Conservation (phyloP, 345 rosid species). For the Corchorus olitorius region DNA sequence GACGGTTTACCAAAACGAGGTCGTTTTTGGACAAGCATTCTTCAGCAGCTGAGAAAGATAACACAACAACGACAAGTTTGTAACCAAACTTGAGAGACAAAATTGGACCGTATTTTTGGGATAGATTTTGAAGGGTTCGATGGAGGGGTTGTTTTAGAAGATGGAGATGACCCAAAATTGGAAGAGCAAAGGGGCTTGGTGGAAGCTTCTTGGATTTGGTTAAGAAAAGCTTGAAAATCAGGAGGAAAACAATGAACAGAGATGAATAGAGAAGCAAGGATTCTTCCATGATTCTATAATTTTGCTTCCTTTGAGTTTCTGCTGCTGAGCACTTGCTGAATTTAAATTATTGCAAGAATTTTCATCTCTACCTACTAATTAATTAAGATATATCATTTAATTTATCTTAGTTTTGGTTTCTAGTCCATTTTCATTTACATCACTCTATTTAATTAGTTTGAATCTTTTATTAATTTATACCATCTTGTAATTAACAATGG, state of each 20-base stretch:
- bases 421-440: no score
- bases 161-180: conserved; percentile 12
- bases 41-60: conserved; percentile 35
- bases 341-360: not conserved
- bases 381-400: no score
- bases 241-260: not conserved
- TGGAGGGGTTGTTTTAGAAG: not conserved
- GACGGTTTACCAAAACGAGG: conserved; percentile 46
- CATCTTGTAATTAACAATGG: no score
- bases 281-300: not conserved
- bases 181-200: conserved; percentile 8
- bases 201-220: conserved; percentile 7
- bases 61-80: conserved; percentile 31
- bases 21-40: conserved; percentile 61
- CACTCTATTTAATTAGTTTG: no score
- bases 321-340: not conserved
- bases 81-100: conserved; percentile 44
- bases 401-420: no score
- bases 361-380: no score
- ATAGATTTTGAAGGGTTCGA: conserved; percentile 19
- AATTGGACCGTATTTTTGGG: conserved; percentile 43
- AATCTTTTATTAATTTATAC: no score
- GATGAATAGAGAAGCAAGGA: not conserved
- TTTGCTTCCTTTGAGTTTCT: not conserved
- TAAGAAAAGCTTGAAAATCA: not conserved